These are phyloP conservation scores for Balansia obtecta DNA, from an alignment of 2,329 filamentous ascomycete genomes.

Conservation along the genomic window DNA sequence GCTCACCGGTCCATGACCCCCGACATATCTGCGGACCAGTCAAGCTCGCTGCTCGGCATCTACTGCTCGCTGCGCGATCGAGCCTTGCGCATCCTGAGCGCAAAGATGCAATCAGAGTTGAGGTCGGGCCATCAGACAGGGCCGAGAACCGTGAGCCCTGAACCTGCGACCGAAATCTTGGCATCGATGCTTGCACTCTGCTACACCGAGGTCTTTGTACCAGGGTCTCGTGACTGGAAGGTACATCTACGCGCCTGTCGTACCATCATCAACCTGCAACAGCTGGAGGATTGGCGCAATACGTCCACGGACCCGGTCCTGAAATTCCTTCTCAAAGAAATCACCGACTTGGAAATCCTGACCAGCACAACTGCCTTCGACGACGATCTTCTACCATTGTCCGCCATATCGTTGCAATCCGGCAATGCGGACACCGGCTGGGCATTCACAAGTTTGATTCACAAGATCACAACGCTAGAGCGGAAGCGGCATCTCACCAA, in stretches of 20 bases:
- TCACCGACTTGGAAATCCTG: conserved; percentile 6
- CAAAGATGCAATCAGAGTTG: conserved; percentile 2
- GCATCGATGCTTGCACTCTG: conserved; percentile 7
- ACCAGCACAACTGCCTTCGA: conserved; percentile 5
- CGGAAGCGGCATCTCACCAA: background rate
- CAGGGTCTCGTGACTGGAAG: conserved; percentile 5
- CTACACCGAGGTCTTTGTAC: conserved; percentile 7
- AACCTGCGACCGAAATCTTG: conserved; percentile 1
- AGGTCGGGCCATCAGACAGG: background rate
- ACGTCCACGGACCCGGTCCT: conserved; percentile 2
- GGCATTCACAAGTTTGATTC: conserved; percentile 6
- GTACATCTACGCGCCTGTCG: conserved; percentile 7
- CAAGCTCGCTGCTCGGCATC: background rate
- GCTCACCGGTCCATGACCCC: conserved; percentile 6
- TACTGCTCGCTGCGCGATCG: conserved; percentile 5
- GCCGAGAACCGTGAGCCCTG: background rate
- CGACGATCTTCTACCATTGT: background rate
- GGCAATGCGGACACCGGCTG: conserved; percentile 2
- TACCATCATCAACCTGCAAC: conserved; percentile 1
- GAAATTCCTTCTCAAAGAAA: conserved; percentile 6
- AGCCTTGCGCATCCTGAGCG: conserved; percentile 1
- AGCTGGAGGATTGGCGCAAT: background rate
- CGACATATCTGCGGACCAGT: background rate
- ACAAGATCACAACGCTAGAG: conserved; percentile 4
- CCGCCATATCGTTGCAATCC: background rate